Evolutionary conservation across 306 rosid genomes (phyloP), one percentile per base, ranked within the genome.

Genomic region (Cicer arietinum): DNA sequence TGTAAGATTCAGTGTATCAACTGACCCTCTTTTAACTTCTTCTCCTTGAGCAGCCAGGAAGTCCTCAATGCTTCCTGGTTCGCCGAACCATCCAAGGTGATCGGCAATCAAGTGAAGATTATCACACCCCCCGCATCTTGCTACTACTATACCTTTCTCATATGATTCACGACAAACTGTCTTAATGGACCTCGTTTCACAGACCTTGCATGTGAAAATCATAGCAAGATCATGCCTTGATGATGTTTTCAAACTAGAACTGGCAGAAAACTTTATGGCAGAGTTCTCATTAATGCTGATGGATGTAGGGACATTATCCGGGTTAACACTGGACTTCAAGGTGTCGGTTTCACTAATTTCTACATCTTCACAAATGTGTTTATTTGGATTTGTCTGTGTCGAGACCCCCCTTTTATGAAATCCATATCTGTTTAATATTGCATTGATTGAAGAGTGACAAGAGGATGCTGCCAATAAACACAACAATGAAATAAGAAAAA

Each of bases 161-260:
- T 92, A 94, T 10, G 98, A 90, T 67, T 87, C 87, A 0, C 96
- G 95, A 63, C 91, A 85, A 61, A 71, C 86, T 0, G 89, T 90
- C 90, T 94, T 94, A 12, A 90, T 25, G 13, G 96, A 90, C 85
- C 99, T 89, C 8, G 96, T 92, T 82, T 94, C 95, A 40, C 98
- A 94, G 80, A 92, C 96, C 73, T 81, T 89, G 90, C 99, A 94
- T 72, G 98, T 94, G 82, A 90, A 94, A 37, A 94, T 71, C 95
- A 92, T 86, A 37, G 93, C 97, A 67, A 94, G 93, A 72, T 94
- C 96, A 83, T 92, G 99, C 85, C 99, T 86, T n/a, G 96, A 57
- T 8, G 98, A 92, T 42, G 84, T 30, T 73, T 85, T 94, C 76
- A 92, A 82, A 81, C 59, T 85, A 74, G 90, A 86, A 13, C 14